Base-by-base conservation (phyloP, 768 basidiomycete species). In the Boletellus emodensis region DNA sequence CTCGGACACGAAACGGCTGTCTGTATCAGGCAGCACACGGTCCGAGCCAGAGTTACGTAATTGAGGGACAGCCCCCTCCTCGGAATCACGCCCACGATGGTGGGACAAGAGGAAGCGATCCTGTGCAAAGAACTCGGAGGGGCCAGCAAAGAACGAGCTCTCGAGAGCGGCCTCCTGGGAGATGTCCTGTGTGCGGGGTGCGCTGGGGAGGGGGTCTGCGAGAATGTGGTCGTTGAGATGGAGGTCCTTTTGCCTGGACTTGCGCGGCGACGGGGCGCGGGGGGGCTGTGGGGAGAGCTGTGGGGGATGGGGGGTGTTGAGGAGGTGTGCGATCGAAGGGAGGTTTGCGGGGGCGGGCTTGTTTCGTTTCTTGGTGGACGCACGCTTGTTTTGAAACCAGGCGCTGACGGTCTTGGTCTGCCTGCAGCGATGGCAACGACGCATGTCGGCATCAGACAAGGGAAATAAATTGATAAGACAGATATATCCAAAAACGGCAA, bases 371-470 rank as follows among this genome's bases (percentile, higher is more conserved):
- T 88, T 90, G 59, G 80, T 82, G 12, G 87, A 88, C 6, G 88
- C 87, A 48, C 88, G 78, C 74, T 89, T 90, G 65, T 90, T 90
- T 71, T 90, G 87, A 69, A 90, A 90, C 84, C 86, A 90, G 13
- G 88, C 85, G 64, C 87, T 86, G 63, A 90, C 87, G 3, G 85
- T 87, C 77, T 90, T 90, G 67, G 81, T 83, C 65, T 89, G 85
- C 84, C 88, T 90, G 63, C 46, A 46, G 55, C 47, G 49, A 51
- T 43, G 36, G 53, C n/a, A 45, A 41, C 39, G 52, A 51, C 40
- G 52, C 30, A 52, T 32, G 49, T 46, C 32, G 17, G 50, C 45
- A 59, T 39, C 42, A 56, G 17, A 45, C 43, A 44, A 42, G 26
- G 18, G 43, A 48, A 39, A 57, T 49, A 48, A 39, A 57, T 49